Base-by-base conservation (phyloP, 345 rosid genomes). In the Gossypium rotundifolium region DNA sequence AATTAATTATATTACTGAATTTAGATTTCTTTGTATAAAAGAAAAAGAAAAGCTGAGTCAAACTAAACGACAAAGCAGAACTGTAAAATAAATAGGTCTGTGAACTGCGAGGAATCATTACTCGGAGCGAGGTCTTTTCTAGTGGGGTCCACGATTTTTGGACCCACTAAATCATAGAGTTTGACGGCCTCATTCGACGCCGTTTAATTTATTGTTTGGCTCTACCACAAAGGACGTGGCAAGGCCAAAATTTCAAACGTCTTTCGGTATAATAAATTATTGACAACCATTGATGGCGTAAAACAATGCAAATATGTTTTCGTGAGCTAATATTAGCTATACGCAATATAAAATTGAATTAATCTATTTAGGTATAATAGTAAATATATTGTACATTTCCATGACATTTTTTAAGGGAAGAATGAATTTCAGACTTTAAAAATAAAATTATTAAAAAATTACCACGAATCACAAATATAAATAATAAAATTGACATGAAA, bases 61-160 rank as follows among this genome's bases (percentile, higher is more conserved):
- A 60, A 9, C 62, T 29, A 73, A 71, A 72, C 73, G 79, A 81
- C 84, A 74, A 63, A 23, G 29, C 1, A 25, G 55, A 76, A 70
- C 59, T 58, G 77, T 63, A 55, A 68, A 54, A 17, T 52, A 74
- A 62, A 13, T 23, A 52, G 40, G 44, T 9, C 44, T 38, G 55
- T 4, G 69, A 33, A 38, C 62, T 40, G 68, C 1, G 73, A 49
- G 49, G 72, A 71, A 70, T 74, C 73, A 80, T 70, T 49, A 64
- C 77, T 42, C 22, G 46, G 58, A 12, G 8, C 29, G 11, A 42
- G 48, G 44, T 1, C 49, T 51, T 69, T 16, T 20, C 17, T 10
- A 0, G 45, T 22, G 64, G 69, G 72, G 71, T 38, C 54, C 53
- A 53, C 48, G 1, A 0, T 16, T 45, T 3, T 22, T 55, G 68